These are phyloP conservation scores for Metschnikowia kunwiensis DNA, from an alignment of 805 yeast species.

Conservation along the genomic window DNA sequence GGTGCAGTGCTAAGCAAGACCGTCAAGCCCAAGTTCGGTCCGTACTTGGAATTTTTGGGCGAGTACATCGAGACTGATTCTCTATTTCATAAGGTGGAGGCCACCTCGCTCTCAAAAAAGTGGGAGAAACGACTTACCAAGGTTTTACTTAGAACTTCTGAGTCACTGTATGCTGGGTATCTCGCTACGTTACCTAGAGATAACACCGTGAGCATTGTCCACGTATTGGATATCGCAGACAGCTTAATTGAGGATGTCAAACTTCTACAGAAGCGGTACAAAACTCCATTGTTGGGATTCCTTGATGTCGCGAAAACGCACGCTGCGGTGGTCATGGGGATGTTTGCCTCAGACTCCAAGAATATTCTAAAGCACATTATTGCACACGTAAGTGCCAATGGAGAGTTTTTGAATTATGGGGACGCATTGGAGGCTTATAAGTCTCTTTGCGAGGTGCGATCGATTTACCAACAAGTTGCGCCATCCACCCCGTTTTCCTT, in stretches of 20 bases:
- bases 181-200: constrained; percentile 55
- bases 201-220: constrained; percentile 48
- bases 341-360: constrained; percentile 52
- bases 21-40: constrained; percentile 57
- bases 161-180: constrained; percentile 36
- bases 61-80: constrained; percentile 49
- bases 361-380: constrained; percentile 50
- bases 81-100: constrained; percentile 34
- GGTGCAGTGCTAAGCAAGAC: constrained; percentile 39
- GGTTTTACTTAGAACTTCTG: constrained; percentile 35
- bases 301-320: constrained; percentile 50
- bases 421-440: constrained; percentile 60
- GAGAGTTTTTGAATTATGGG: constrained; percentile 41
- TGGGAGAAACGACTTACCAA: constrained; percentile 44
- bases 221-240: constrained; percentile 57
- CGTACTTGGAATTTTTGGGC: constrained; percentile 47
- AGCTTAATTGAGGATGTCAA: constrained; percentile 48
- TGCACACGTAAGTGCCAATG: constrained; percentile 33
- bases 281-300: constrained; percentile 57
- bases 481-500: constrained; percentile 44
- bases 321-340: constrained; percentile 47
- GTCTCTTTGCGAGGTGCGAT: constrained; percentile 50
- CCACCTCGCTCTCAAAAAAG: constrained; percentile 38
- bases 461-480: constrained; percentile 48
- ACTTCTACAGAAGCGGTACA: constrained; percentile 56